A percentile compares a stretch with the other conserved stretches of the same genome.
These are phyloP conservation scores for Gamsiella multidivaricata DNA, from an alignment of 192 early-diverging fungal genomes.

Conservation along the genomic window DNA sequence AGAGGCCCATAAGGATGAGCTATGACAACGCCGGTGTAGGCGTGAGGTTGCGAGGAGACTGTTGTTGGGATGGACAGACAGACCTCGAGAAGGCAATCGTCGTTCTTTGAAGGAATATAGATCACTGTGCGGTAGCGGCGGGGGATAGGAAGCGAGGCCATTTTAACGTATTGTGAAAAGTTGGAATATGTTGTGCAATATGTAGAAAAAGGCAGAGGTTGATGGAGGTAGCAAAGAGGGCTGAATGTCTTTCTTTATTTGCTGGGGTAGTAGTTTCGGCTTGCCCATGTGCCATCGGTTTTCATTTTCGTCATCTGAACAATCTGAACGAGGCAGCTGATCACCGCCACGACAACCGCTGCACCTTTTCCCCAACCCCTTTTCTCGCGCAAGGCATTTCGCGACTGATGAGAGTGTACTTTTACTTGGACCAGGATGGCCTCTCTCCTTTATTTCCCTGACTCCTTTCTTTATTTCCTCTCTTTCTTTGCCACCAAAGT, in stretches of 20 bases:
- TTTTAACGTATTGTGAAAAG: background rate
- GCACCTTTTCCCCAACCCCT: too few species aligned
- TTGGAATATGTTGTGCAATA: background rate
- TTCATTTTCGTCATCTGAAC: too few species aligned
- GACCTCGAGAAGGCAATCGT: constrained; percentile 34
- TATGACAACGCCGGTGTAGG: constrained; percentile 51
- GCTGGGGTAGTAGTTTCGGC: too few species aligned
- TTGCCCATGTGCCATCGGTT: too few species aligned
- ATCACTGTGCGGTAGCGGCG: constrained; percentile 25
- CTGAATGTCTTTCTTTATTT: background rate
- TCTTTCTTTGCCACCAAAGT: too few species aligned
- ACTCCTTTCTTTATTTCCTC: background rate
- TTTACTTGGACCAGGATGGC: too few species aligned
- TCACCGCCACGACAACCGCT: too few species aligned
- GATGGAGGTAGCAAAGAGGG: background rate
- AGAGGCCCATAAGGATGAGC: constrained; percentile 58
- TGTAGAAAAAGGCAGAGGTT: background rate
- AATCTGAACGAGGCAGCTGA: too few species aligned
- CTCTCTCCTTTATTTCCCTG: background rate
- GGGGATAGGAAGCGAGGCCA: constrained; percentile 51
- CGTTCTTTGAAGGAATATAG: constrained; percentile 36
- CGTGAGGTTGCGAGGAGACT: constrained; percentile 11
- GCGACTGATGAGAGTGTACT: too few species aligned
- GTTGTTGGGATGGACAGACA: constrained; percentile 38
- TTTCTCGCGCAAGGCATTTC: too few species aligned